phyloP scores from a whole-genome alignment of 345 rosid genomes.

The Eucalyptus cladocalyx region DNA sequence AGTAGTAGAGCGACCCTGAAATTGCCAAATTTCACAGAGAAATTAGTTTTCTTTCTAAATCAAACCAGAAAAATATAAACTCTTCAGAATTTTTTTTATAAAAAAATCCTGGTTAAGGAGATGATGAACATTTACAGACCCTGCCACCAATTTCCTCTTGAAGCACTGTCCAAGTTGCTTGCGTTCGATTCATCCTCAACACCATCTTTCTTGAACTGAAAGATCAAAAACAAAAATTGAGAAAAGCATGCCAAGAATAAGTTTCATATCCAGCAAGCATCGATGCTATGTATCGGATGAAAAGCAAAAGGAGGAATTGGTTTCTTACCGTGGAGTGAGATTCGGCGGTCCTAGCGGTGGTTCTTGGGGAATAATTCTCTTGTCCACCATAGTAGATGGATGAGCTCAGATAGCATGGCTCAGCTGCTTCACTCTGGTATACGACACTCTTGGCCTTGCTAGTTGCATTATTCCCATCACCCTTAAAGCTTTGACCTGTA shows the following conservation, averaged over 20 bases:
- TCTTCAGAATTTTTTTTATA: background rate
- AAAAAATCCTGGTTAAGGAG: background rate
- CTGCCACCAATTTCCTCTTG: constrained; percentile 98
- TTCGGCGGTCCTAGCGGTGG: constrained; percentile 28
- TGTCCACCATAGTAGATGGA: constrained; percentile 96
- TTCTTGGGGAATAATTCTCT: constrained; percentile 62
- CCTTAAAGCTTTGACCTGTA: background rate
- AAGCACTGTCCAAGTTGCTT: constrained; percentile 44
- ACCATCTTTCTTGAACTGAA: constrained; percentile 52
- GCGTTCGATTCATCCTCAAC: constrained; percentile 35
- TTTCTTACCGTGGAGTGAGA: constrained; percentile 20
- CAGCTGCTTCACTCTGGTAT: constrained; percentile 44
- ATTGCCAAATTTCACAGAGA: background rate
- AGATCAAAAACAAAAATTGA: background rate
- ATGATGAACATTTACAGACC: constrained; percentile 22
- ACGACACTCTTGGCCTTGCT: constrained; percentile 18
- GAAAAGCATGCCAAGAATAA: background rate
- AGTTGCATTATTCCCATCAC: constrained; percentile 3
- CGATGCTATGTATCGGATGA: background rate
- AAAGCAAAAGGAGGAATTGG: background rate
- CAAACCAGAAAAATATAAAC: background rate
- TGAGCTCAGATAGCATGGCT: constrained; percentile 71
- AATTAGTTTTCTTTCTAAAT: background rate
- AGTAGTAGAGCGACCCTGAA: constrained; percentile 54
- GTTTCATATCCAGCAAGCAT: background rate